Evolutionary conservation across 345 rosid genomes (phyloP).

Genomic region (Salix udensis): DNA sequence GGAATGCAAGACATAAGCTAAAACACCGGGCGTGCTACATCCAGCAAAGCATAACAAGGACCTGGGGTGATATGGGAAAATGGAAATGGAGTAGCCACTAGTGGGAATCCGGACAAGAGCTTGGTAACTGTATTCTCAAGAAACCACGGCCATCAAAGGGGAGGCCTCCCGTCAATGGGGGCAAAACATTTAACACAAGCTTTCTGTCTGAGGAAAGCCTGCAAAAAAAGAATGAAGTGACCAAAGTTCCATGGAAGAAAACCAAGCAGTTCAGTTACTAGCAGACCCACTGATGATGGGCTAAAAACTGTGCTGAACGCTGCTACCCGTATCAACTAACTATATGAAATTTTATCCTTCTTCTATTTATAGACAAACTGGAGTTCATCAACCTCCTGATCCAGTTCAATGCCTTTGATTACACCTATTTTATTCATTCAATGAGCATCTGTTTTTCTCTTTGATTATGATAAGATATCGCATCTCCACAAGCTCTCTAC

Average conservation of each 20-base stretch:
- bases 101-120: constrained; percentile 30
- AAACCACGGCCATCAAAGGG: constrained; percentile 33
- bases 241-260: constrained; percentile 44
- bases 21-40: constrained; percentile 22
- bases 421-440: background rate
- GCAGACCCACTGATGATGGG: constrained; percentile 11
- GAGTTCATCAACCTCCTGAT: background rate
- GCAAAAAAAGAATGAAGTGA: constrained; percentile 30
- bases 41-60: constrained; percentile 27
- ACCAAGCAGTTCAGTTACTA: constrained; percentile 27
- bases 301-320: constrained; percentile 36
- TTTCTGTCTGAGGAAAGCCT: constrained; percentile 34
- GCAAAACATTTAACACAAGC: constrained; percentile 41
- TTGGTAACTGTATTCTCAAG: constrained; percentile 38
- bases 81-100: constrained; percentile 10
- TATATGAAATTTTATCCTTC: constrained; percentile 5
- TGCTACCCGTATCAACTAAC: constrained; percentile 27
- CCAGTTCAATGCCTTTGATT: constrained; percentile 2
- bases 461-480: constrained; percentile 65
- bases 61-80: background rate
- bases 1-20: constrained; percentile 19
- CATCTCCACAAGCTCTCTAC: constrained; percentile 72
- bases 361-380: constrained; percentile 5
- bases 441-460: background rate
- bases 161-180: constrained; percentile 27